These are phyloP conservation scores for Phialophora expanda DNA, from an alignment of 2,329 filamentous ascomycete genomes.

Conservation along the genomic window DNA sequence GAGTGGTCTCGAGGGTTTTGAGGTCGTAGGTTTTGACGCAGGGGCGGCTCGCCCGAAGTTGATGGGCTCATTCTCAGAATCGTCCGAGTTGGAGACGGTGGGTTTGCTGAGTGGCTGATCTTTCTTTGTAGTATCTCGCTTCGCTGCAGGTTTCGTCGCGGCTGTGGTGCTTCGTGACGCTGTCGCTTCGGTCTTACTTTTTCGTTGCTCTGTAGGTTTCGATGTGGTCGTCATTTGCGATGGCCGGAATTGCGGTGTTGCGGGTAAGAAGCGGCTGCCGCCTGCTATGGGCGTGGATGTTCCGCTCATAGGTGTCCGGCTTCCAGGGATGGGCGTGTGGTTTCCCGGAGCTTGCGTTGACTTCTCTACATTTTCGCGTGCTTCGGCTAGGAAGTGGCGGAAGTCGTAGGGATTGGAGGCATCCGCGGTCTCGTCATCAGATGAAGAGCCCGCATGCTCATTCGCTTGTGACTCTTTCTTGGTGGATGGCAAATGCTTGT, in stretches of 20 bases:
- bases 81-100: constrained; percentile 35
- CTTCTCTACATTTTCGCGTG: constrained; percentile 45
- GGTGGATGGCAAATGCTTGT: constrained; percentile 18
- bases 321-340: constrained; percentile 36
- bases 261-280: constrained; percentile 40
- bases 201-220: constrained; percentile 35
- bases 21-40: constrained; percentile 6
- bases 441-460: constrained; percentile 36
- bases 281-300: constrained; percentile 46
- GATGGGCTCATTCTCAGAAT: constrained; percentile 21
- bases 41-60: constrained; percentile 1
- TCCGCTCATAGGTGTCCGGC: constrained; percentile 42
- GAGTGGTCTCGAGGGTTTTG: constrained; percentile 8
- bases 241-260: constrained; percentile 45
- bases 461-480: constrained; percentile 37
- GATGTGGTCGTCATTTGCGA: constrained; percentile 40
- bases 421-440: constrained; percentile 51
- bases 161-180: not conserved
- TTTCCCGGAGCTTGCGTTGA: constrained; percentile 27
- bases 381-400: constrained; percentile 55
- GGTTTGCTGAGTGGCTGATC: constrained; percentile 30
- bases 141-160: constrained; percentile 14
- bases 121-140: constrained; percentile 26
- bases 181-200: constrained; percentile 22
- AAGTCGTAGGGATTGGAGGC: constrained; percentile 56